Evolutionary conservation across 2,329 filamentous ascomycete genomes (phyloP).

Genomic region (Penicillium italicum): DNA sequence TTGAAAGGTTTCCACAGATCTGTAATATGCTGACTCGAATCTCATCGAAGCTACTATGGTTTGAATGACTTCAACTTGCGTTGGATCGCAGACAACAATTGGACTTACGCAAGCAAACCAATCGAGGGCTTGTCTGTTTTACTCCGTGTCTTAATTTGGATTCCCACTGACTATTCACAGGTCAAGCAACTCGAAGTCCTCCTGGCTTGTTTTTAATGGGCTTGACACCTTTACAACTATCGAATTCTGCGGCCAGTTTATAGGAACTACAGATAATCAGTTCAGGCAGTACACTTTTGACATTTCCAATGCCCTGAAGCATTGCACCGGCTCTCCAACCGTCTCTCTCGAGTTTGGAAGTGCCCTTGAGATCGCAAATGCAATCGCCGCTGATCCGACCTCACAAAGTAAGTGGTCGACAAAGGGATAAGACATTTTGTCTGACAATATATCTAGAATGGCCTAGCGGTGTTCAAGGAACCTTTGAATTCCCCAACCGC

Average conservation of each 20-base stretch:
- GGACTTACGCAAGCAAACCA: slow-evolving; percentile 56
- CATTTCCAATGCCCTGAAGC: slow-evolving; percentile 46
- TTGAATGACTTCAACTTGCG: slow-evolving; percentile 59
- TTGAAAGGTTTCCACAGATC: slow-evolving; percentile 8
- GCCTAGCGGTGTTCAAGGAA: slow-evolving; percentile 48
- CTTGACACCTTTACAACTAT: slow-evolving; percentile 60
- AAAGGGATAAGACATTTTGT: neutral
- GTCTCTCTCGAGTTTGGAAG: slow-evolving; percentile 57
- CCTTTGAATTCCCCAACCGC: slow-evolving; percentile 53
- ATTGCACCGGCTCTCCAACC: slow-evolving; percentile 41
- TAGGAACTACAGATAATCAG: slow-evolving; percentile 59
- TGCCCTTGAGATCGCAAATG: slow-evolving; percentile 52
- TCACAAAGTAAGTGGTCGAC: slow-evolving; percentile 40
- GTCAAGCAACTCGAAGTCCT: slow-evolving; percentile 36
- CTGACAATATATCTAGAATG: slow-evolving; percentile 39
- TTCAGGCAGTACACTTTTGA: slow-evolving; percentile 62
- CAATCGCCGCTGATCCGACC: slow-evolving; percentile 50
- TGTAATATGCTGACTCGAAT: neutral
- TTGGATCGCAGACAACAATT: slow-evolving; percentile 58
- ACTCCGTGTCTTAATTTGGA: neutral
- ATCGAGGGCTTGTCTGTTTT: slow-evolving; percentile 42
- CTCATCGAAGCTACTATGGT: slow-evolving; percentile 45
- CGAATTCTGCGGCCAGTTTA: slow-evolving; percentile 51
- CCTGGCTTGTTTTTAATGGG: slow-evolving; percentile 60
- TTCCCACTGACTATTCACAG: slow-evolving; percentile 13